phyloP scores from a whole-genome alignment of 345 rosid genomes.

The Carallia brachiata region DNA sequence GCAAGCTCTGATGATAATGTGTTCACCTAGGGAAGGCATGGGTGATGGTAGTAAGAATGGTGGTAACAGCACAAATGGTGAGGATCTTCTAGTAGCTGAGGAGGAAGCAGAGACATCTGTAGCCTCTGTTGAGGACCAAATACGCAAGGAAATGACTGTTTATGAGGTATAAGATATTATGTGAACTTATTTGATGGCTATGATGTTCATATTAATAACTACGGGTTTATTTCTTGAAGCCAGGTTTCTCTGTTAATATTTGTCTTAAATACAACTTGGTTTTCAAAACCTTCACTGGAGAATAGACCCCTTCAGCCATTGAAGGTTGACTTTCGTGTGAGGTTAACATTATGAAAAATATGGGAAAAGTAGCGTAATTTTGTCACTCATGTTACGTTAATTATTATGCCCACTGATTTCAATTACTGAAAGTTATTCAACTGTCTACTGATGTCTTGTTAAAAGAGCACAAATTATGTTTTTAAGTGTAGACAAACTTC shows the following conservation, averaged over 20 bases:
- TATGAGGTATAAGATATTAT: constrained; percentile 60
- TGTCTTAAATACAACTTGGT: neutral
- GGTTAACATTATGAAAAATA: neutral
- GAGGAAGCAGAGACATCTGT: constrained; percentile 78
- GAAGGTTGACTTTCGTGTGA: neutral
- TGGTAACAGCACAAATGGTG: constrained; percentile 39
- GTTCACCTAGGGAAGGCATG: constrained; percentile 64
- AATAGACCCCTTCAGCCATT: too few relatives aligned
- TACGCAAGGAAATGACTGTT: constrained; percentile 86
- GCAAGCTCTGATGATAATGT: constrained; percentile 42
- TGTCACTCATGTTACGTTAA: too few relatives aligned
- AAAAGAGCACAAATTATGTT: too few relatives aligned
- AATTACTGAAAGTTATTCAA: too few relatives aligned
- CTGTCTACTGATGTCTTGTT: too few relatives aligned
- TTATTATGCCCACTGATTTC: too few relatives aligned
- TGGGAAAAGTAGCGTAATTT: neutral
- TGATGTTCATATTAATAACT: neutral
- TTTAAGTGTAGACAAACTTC: neutral
- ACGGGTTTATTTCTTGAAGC: neutral
- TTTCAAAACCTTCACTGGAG: neutral
- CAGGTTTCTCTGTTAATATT: neutral
- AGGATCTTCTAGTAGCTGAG: constrained; percentile 68
- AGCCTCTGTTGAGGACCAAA: constrained; percentile 83
- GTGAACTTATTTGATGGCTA: neutral
- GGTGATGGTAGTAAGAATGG: constrained; percentile 57